These are phyloP conservation scores for Oryza australiensis DNA, from an alignment of 176 grass and related monocot genomes.

Conservation along the genomic window DNA sequence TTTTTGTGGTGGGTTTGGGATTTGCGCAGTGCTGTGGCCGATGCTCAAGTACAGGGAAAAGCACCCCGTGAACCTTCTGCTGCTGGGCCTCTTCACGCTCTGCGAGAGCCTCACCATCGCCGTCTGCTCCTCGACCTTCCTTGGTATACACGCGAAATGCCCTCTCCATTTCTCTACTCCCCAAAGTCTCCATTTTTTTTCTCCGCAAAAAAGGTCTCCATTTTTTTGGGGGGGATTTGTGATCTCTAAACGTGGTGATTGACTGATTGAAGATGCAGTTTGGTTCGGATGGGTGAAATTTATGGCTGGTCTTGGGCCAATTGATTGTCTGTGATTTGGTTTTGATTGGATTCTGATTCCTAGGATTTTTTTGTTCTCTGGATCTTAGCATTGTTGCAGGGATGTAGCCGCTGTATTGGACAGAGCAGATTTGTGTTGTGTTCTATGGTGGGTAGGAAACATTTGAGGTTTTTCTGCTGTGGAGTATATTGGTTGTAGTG, in stretches of 20 bases:
- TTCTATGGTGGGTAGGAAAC: background rate
- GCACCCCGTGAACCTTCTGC: constrained; percentile 57
- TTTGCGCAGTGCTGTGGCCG: constrained; percentile 53
- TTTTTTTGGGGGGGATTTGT: background rate
- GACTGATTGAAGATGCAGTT: background rate
- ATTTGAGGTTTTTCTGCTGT: background rate
- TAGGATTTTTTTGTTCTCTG: background rate
- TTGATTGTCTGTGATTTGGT: background rate
- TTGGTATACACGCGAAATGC: constrained; percentile 36
- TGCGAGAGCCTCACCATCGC: constrained; percentile 59
- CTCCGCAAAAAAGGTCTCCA: background rate
- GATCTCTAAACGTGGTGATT: background rate
- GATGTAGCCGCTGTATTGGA: background rate
- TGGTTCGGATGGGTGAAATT: background rate
- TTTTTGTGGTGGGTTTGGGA: background rate
- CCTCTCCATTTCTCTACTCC: background rate
- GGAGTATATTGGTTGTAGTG: background rate
- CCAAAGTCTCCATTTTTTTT: background rate
- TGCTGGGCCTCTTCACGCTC: constrained; percentile 58
- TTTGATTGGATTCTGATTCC: background rate
- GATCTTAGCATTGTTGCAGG: background rate
- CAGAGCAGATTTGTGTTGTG: background rate
- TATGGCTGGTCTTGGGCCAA: background rate
- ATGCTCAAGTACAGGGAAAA: constrained; percentile 50
- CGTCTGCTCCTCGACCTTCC: constrained; percentile 14